phyloP scores from a whole-genome alignment of 805 yeast species.

The Komagataella phaffii region DNA sequence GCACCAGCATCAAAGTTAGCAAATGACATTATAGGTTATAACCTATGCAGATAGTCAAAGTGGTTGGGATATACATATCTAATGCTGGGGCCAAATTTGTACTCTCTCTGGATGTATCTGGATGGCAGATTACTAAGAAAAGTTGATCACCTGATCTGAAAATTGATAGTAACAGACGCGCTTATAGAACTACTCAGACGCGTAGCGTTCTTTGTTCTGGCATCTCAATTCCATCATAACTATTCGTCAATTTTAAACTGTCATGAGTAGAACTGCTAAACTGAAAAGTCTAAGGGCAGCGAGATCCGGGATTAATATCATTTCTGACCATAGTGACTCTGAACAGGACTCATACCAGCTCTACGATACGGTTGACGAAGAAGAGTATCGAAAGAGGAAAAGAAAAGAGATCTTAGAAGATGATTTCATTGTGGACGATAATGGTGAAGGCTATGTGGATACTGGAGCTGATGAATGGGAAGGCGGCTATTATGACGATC shows the following conservation, averaged over 20 bases:
- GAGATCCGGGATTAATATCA: slow-evolving; percentile 23
- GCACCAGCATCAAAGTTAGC: slow-evolving; percentile 40
- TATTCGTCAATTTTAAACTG: neutral
- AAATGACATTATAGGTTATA: slow-evolving; percentile 29
- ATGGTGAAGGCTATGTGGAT: slow-evolving; percentile 89
- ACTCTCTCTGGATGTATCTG: neutral
- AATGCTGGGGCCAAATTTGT: neutral
- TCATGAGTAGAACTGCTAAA: slow-evolving; percentile 31
- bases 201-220: neutral
- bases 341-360: slow-evolving; percentile 29
- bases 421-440: slow-evolving; percentile 90
- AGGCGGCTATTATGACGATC: slow-evolving; percentile 42
- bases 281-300: slow-evolving; percentile 53
- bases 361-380: slow-evolving; percentile 84
- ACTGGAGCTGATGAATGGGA: slow-evolving; percentile 91
- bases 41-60: neutral
- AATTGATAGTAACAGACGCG: neutral
- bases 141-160: neutral
- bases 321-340: slow-evolving; percentile 24
- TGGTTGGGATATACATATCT: neutral
- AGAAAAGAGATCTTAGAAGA: slow-evolving; percentile 74
- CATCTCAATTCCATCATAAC: neutral
- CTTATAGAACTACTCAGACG: neutral
- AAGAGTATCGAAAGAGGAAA: slow-evolving; percentile 59
- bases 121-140: neutral